phyloP scores from a whole-genome alignment of 2,329 filamentous ascomycete species.

The Kalaharituber pfeilii region DNA sequence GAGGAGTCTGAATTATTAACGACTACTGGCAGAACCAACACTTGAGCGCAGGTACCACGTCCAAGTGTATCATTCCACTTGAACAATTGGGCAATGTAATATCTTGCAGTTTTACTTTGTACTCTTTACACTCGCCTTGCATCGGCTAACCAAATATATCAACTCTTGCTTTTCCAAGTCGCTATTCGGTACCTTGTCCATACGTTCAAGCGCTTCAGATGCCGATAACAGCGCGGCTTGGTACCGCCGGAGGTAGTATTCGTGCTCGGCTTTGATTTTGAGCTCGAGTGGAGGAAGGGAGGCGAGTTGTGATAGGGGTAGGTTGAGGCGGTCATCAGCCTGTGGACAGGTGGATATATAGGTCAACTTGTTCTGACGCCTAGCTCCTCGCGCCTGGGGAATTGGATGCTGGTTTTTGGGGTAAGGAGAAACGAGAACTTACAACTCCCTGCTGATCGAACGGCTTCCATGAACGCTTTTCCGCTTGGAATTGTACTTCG shows the following conservation, averaged over 20 bases:
- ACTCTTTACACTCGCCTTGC: no score
- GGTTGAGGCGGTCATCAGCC: not conserved
- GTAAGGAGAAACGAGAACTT: not conserved
- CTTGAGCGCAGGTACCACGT: no score
- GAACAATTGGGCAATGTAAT: no score
- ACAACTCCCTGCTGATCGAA: not conserved
- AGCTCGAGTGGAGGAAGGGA: not conserved
- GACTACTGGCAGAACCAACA: no score
- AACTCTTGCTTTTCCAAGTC: no score
- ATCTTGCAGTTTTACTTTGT: no score
- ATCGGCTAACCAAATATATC: no score
- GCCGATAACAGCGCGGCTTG: not conserved
- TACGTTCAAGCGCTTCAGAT: not conserved
- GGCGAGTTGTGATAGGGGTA: not conserved
- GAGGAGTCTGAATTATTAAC: no score
- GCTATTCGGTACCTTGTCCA: no score
- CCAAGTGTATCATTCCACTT: no score
- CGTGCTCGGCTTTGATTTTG: not conserved
- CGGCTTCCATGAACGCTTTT: not conserved
- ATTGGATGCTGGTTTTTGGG: not conserved
- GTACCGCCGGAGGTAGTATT: not conserved
- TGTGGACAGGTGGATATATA: not conserved
- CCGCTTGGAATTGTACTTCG: not conserved
- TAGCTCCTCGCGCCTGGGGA: not conserved
- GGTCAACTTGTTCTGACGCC: no score